Evolutionary conservation across 2,329 filamentous ascomycete genomes (phyloP).

Genomic region (Dactylellina sp.): DNA sequence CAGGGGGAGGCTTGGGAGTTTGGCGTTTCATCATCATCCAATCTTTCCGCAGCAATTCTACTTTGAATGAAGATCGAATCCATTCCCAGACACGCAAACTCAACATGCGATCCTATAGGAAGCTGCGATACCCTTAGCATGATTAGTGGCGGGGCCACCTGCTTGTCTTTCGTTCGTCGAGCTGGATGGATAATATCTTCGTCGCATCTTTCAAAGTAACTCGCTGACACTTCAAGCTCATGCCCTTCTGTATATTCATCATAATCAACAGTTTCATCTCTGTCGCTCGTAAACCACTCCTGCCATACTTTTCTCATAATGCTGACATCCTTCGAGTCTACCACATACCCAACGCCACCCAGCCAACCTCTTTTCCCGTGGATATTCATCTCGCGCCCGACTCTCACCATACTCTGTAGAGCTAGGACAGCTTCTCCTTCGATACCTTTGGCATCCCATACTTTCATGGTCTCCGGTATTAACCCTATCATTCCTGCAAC

Average conservation of each 20-base stretch:
- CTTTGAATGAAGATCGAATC: constrained; percentile 55
- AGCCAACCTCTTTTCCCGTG: constrained; percentile 73
- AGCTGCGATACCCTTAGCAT: constrained; percentile 80
- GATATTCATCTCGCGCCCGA: constrained; percentile 78
- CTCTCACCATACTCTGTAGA: constrained; percentile 88
- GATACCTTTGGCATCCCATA: constrained; percentile 64
- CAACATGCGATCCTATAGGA: constrained; percentile 78
- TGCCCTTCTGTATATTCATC: constrained; percentile 62
- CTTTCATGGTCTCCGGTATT: constrained; percentile 79
- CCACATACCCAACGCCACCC: constrained; percentile 77
- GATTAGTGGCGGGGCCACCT: constrained; percentile 74
- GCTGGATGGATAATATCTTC: constrained; percentile 59
- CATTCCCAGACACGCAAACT: constrained; percentile 71
- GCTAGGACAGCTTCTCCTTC: constrained; percentile 75
- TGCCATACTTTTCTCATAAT: constrained; percentile 57
- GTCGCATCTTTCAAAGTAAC: constrained; percentile 59
- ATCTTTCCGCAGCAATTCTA: not conserved
- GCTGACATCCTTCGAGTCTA: constrained; percentile 29
- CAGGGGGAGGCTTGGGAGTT: constrained; percentile 2
- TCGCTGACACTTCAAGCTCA: constrained; percentile 62
- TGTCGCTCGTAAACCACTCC: constrained; percentile 58
- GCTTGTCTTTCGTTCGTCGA: constrained; percentile 46
- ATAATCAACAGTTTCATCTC: constrained; percentile 62
- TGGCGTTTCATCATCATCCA: constrained; percentile 8
- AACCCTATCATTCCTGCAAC: constrained; percentile 94